Percentiles rank a stretch among this genome's conserved stretches.
These are phyloP conservation scores for Puccinia triticina DNA, from an alignment of 1,284 basidiomycete genomes.

Conservation along the genomic window DNA sequence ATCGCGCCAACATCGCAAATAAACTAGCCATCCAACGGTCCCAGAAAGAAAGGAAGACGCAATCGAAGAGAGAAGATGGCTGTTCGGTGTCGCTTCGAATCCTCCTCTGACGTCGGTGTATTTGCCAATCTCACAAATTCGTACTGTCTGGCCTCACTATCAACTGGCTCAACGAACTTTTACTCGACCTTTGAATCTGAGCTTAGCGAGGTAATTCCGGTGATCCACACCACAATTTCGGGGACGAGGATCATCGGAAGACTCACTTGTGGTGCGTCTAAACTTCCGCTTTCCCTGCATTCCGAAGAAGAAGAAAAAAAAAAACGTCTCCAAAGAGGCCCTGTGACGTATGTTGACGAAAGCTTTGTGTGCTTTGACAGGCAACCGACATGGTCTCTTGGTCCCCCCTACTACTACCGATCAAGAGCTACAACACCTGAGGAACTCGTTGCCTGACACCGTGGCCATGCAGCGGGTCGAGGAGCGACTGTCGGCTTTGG, in stretches of 20 bases:
- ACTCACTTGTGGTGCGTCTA: slow-evolving; percentile 75
- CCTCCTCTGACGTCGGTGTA: slow-evolving; percentile 56
- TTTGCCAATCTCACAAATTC: slow-evolving; percentile 84
- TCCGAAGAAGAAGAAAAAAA: not conserved
- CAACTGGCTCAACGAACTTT: slow-evolving; percentile 85
- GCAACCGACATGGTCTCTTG: slow-evolving; percentile 89
- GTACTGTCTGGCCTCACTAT: slow-evolving; percentile 50
- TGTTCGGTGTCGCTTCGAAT: slow-evolving; percentile 49
- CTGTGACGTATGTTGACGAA: not conserved
- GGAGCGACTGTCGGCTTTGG: slow-evolving; percentile 91
- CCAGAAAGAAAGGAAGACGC: not conserved
- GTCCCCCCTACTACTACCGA: slow-evolving; percentile 95
- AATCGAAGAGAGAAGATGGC: slow-evolving; percentile 19
- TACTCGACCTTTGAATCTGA: slow-evolving; percentile 68
- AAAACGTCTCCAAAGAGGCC: not conserved
- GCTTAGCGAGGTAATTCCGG: slow-evolving; percentile 87
- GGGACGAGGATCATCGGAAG: slow-evolving; percentile 94
- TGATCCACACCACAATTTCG: slow-evolving; percentile 94
- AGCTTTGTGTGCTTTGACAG: not conserved
- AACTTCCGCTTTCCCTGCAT: not conserved
- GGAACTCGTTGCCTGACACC: slow-evolving; percentile 89
- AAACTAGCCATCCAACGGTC: not conserved
- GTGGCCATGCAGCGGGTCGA: slow-evolving; percentile 95
- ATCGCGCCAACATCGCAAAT: not conserved
- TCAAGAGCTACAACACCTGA: slow-evolving; percentile 95